A percentile compares a stretch with the other conserved stretches of the same genome.
Evolutionary conservation across 495 filamentous ascomycete genomes (phyloP).

Genomic region (Neurospora sp.): DNA sequence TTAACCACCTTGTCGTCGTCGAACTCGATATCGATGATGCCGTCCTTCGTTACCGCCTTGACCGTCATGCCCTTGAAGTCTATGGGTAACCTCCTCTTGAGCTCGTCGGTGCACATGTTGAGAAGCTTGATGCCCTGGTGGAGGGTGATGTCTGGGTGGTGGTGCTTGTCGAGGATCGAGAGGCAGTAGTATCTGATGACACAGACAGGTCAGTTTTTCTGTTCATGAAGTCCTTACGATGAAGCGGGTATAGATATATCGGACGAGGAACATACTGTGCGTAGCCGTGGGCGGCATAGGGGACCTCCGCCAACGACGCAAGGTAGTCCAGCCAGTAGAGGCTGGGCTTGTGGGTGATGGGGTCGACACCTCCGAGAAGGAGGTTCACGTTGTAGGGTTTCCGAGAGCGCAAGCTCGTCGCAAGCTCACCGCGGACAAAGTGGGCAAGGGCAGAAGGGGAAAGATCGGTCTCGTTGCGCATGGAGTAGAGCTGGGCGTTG

Average conservation of each 20-base stretch:
- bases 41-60: conserved; percentile 89
- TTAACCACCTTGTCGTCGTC: conserved; percentile 66
- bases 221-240: too few species aligned
- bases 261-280: conserved; percentile 61
- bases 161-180: conserved; percentile 94
- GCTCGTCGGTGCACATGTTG: conserved; percentile 88
- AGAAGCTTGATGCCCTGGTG: conserved; percentile 85
- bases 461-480: conserved; percentile 90
- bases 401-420: conserved; percentile 76
- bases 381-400: conserved; percentile 95
- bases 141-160: conserved; percentile 82
- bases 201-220: conserved; percentile 6
- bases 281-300: conserved; percentile 96
- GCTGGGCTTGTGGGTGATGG: conserved; percentile 74
- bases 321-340: conserved; percentile 98
- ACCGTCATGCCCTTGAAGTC: conserved; percentile 95
- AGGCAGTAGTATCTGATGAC: conserved; percentile 72
- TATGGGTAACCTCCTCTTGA: conserved; percentile 89
- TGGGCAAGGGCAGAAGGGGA: conserved; percentile 77
- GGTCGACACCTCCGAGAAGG: conserved; percentile 83
- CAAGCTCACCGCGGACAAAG: conserved; percentile 89
- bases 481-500: conserved; percentile 94
- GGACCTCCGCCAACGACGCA: conserved; percentile 73
- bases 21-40: conserved; percentile 70
- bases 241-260: too few species aligned